Conservation (phyloP, 2,329 filamentous ascomycete genomes). For the Exophiala dermatitidis region DNA sequence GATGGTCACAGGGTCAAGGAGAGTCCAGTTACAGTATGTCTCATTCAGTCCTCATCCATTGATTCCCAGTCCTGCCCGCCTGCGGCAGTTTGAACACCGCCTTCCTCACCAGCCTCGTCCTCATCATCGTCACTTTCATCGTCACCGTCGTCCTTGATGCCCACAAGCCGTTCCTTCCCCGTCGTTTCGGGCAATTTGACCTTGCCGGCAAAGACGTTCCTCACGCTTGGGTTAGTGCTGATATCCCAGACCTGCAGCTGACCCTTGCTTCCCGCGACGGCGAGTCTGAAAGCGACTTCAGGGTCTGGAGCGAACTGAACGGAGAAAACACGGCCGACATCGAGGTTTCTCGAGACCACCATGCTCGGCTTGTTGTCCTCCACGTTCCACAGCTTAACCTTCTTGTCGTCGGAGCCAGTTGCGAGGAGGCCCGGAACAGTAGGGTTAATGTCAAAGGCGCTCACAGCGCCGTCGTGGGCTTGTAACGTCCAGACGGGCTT, state of each 20-base stretch:
- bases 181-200: conserved; percentile 53
- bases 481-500: conserved; percentile 93
- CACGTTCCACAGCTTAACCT: conserved; percentile 95
- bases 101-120: conserved; percentile 43
- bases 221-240: conserved; percentile 80
- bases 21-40: background rate
- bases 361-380: conserved; percentile 72
- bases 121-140: conserved; percentile 60
- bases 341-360: conserved; percentile 84
- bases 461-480: conserved; percentile 87
- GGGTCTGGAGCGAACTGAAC: conserved; percentile 82
- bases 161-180: conserved; percentile 68
- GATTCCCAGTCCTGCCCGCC: conserved; percentile 46
- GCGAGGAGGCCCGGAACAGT: conserved; percentile 86
- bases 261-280: conserved; percentile 91
- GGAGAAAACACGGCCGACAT: conserved; percentile 91
- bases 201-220: conserved; percentile 71
- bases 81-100: conserved; percentile 33
- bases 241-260: conserved; percentile 94
- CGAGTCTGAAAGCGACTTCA: conserved; percentile 84
- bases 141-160: conserved; percentile 53
- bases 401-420: conserved; percentile 88
- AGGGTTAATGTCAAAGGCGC: conserved; percentile 85
- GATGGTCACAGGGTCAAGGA: too few species aligned
- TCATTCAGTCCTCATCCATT: conserved; percentile 45